Base-by-base conservation (phyloP, 768 basidiomycete species). In the Trametes gibbosa region DNA sequence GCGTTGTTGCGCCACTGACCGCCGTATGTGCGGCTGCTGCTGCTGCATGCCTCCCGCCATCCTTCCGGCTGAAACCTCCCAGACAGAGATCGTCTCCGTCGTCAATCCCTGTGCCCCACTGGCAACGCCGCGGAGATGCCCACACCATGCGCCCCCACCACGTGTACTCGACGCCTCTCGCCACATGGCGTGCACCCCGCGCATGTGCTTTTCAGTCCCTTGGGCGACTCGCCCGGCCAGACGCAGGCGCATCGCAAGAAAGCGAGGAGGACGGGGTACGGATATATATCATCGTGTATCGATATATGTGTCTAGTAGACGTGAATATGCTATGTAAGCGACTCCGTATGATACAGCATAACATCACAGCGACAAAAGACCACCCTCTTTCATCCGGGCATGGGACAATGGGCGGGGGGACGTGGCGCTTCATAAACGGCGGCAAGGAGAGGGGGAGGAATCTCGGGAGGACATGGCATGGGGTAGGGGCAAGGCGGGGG, bases 221-320 rank as follows among this genome's bases (percentile, higher is more conserved):
- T n/a, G n/a, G n/a, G n/a, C n/a, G n/a, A n/a, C n/a, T n/a, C n/a
- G n/a, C n/a, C n/a, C n/a, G n/a, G n/a, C n/a, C n/a, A n/a, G n/a
- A n/a, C n/a, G n/a, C n/a, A n/a, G n/a, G n/a, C n/a, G n/a, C n/a
- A n/a, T n/a, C n/a, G n/a, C n/a, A n/a, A n/a, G n/a, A n/a, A n/a
- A n/a, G n/a, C n/a, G n/a, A n/a, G n/a, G n/a, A 35, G 50, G 17
- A 32, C 12, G 47, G 17, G 42, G 17, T 35, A 24, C 25, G 47
- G 43, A 54, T 65, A 65, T 62, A 65, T 65, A 65, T 56, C 64
- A 21, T 60, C 64, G 64, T 65, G 64, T 65, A 65, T 62, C 58
- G 63, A 65, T 65, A 62, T 65, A 65, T 54, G 61, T 59, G 52
- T 46, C 49, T 56, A 48, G 55, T 56, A 57, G 43, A 42, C 55